Conservation (phyloP, 345 rosid species). For the Sisymbrium irio region DNA sequence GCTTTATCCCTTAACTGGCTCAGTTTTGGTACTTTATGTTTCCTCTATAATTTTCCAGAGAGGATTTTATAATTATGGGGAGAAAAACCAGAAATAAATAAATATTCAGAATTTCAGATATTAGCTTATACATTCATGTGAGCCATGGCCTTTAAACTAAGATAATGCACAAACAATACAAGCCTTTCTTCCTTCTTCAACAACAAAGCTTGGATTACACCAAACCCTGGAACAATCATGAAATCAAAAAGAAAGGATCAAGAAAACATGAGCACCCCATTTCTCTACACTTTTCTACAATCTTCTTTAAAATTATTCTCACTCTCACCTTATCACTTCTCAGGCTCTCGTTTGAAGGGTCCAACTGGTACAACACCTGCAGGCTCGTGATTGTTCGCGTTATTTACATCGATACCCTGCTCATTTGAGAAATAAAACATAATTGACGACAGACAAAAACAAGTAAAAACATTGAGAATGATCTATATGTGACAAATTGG, state of each 20-base stretch:
- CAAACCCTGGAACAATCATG: slow-evolving; percentile 15
- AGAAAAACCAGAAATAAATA: not conserved
- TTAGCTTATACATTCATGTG: slow-evolving; percentile 18
- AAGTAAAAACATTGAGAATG: not conserved
- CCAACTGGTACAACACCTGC: slow-evolving; percentile 55
- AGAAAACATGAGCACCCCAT: not conserved
- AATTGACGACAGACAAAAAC: not conserved
- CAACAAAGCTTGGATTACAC: not conserved
- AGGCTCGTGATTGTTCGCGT: slow-evolving; percentile 51
- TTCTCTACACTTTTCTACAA: not conserved
- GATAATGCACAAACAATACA: slow-evolving; percentile 33
- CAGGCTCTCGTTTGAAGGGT: slow-evolving; percentile 57
- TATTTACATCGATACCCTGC: slow-evolving; percentile 53
- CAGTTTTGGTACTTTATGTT: not conserved
- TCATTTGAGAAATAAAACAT: slow-evolving; percentile 21
- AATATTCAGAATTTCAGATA: slow-evolving; percentile 2
- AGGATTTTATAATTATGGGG: not conserved
- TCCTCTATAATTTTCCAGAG: not conserved
- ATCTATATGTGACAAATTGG: not conserved
- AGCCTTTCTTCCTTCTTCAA: slow-evolving; percentile 10
- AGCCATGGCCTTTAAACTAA: slow-evolving; percentile 25
- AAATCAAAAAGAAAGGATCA: not conserved
- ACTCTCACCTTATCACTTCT: slow-evolving; percentile 43
- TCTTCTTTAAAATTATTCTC: not conserved
- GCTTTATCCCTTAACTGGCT: too few relatives aligned